Evolutionary conservation across 306 rosid species (phyloP).

Genomic region (Ziziphus jujuba): DNA sequence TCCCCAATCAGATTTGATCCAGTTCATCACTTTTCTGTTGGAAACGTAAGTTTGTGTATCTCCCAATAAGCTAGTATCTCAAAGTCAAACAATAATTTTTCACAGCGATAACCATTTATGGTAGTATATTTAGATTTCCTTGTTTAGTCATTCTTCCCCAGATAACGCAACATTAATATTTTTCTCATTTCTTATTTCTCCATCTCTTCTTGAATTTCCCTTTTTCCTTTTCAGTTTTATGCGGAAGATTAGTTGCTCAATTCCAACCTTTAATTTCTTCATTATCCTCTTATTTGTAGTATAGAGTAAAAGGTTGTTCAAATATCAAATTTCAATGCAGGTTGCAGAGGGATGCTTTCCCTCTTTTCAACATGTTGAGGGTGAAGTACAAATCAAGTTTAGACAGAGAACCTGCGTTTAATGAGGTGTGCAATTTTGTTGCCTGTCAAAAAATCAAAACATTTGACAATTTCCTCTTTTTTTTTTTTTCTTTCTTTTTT

Average conservation of each 20-base stretch:
- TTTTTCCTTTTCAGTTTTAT: background rate
- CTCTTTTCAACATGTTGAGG: conserved; percentile 82
- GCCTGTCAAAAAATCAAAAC: background rate
- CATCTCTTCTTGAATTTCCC: background rate
- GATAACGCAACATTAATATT: background rate
- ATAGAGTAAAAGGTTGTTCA: background rate
- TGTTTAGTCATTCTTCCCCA: background rate
- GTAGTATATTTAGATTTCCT: background rate
- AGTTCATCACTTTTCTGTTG: conserved; percentile 70
- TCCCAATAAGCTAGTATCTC: background rate
- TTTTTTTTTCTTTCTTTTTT: background rate
- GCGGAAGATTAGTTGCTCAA: conserved; percentile 12
- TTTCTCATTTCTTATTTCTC: too few relatives aligned
- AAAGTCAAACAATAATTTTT: too few relatives aligned
- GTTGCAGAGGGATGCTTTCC: conserved; percentile 90
- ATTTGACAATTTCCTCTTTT: background rate
- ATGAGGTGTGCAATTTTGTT: conserved; percentile 55
- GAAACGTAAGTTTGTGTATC: conserved; percentile 61
- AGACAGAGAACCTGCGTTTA: conserved; percentile 78
- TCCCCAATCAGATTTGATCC: conserved; percentile 72
- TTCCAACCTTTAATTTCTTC: background rate
- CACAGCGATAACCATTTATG: too few relatives aligned
- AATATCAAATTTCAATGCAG: conserved; percentile 40
- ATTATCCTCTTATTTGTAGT: background rate
- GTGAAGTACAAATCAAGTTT: conserved; percentile 59